phyloP scores from a whole-genome alignment of 2,329 filamentous ascomycete species.

The Sporothrix inflata region DNA sequence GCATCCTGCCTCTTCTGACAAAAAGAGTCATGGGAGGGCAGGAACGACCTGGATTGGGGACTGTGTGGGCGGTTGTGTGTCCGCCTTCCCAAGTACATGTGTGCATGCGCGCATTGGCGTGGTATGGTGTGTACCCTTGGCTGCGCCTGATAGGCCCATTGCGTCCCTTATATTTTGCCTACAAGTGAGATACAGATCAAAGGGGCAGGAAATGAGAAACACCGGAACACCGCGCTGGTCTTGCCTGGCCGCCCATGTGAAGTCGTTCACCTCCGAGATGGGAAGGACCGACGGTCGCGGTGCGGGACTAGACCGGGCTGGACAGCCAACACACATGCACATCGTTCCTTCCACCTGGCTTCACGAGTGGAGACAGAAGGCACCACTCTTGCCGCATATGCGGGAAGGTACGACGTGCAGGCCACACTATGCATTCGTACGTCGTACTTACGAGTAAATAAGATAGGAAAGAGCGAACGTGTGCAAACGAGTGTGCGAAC shows the following conservation, averaged over 20 bases:
- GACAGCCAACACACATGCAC: conserved; percentile 2
- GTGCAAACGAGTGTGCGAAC: neutral
- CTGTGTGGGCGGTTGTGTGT: neutral
- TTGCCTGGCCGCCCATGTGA: neutral
- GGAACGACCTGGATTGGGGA: neutral
- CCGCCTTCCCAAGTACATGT: neutral
- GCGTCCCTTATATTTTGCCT: neutral
- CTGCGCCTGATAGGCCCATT: conserved; percentile 4
- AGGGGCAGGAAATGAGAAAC: neutral
- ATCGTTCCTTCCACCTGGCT: conserved; percentile 14
- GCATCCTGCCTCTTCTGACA: neutral
- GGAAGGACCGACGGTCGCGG: conserved; percentile 17
- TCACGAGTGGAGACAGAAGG: conserved; percentile 7
- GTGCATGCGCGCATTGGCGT: neutral
- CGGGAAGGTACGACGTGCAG: conserved; percentile 1
- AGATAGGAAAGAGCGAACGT: neutral
- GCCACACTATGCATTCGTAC: neutral
- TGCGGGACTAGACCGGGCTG: neutral
- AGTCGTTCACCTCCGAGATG: conserved; percentile 4
- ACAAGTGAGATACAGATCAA: neutral
- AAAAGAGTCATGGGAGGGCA: conserved; percentile 8
- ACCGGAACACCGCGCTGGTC: neutral
- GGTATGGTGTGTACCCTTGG: conserved; percentile 13
- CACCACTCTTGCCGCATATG: neutral
- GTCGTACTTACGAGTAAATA: neutral